Percentiles rank a stretch among this genome's conserved stretches.
Evolutionary conservation across 495 filamentous ascomycete genomes (phyloP).

Genomic region (Podospora pseudopauciseta): DNA sequence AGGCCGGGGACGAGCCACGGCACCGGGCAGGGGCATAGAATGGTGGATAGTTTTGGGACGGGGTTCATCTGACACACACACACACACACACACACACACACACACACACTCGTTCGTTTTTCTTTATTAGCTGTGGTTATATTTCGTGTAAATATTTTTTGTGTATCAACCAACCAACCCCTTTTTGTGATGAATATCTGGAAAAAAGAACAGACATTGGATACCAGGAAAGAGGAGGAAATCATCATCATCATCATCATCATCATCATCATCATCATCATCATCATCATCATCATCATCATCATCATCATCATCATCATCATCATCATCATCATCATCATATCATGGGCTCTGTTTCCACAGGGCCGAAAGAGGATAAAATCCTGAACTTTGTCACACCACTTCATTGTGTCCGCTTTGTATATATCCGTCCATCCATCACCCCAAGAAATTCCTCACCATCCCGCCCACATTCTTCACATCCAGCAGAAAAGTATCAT

Average conservation of each 20-base stretch:
- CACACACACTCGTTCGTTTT: conserved; percentile 1
- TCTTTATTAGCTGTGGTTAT: neutral
- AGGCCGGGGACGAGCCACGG: conserved; percentile 11
- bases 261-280: neutral
- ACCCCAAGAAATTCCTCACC: conserved; percentile 72
- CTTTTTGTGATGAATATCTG: neutral
- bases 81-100: neutral
- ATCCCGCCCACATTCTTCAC: conserved; percentile 85
- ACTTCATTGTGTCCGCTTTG: neutral
- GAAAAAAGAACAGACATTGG: neutral
- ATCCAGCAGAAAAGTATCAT: conserved; percentile 95
- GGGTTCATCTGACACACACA: conserved; percentile 25
- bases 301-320: neutral
- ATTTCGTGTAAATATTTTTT: neutral
- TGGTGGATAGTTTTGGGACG: conserved; percentile 28
- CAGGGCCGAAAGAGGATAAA: neutral
- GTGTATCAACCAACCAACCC: neutral
- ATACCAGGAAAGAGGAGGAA: neutral
- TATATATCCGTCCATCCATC: neutral
- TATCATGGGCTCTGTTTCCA: neutral
- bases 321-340: neutral
- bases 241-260: too few relatives aligned
- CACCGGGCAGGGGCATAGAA: neutral
- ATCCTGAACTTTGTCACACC: neutral
- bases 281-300: neutral